Conservation (phyloP, 805 yeast genomes). For the Lipomyces starkeyi region DNA sequence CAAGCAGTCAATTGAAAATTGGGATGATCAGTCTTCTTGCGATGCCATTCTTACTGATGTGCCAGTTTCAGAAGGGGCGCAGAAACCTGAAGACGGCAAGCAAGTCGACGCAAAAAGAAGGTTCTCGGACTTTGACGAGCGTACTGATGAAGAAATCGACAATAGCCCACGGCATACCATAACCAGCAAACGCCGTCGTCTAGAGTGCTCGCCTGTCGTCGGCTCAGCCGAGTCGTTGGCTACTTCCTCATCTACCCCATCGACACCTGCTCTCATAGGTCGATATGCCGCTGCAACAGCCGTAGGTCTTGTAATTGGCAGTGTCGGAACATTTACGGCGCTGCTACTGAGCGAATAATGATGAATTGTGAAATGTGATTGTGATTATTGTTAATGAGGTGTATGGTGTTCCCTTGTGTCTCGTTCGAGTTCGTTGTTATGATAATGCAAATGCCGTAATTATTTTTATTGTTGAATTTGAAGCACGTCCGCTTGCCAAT, state of each 20-base stretch:
- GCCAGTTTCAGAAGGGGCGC: background rate
- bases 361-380: background rate
- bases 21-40: background rate
- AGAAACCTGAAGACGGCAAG: background rate
- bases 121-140: background rate
- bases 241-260: background rate
- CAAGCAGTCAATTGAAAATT: background rate
- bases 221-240: background rate
- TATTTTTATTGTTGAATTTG: background rate
- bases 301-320: conserved; percentile 34
- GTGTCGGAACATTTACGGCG: conserved; percentile 38
- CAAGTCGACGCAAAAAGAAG: background rate
- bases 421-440: background rate
- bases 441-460: background rate
- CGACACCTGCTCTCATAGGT: conserved; percentile 5
- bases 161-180: background rate
- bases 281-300: conserved; percentile 27
- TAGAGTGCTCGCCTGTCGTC: background rate
- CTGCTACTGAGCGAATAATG: conserved; percentile 11
- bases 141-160: background rate
- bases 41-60: background rate
- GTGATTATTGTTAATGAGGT: background rate
- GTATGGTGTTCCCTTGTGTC: background rate
- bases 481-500: background rate
- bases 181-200: conserved; percentile 4